Percentiles rank a stretch among this genome's conserved stretches.
Conservation (phyloP, 2,329 filamentous ascomycete genomes). For the Arachnopeziza araneosa region DNA sequence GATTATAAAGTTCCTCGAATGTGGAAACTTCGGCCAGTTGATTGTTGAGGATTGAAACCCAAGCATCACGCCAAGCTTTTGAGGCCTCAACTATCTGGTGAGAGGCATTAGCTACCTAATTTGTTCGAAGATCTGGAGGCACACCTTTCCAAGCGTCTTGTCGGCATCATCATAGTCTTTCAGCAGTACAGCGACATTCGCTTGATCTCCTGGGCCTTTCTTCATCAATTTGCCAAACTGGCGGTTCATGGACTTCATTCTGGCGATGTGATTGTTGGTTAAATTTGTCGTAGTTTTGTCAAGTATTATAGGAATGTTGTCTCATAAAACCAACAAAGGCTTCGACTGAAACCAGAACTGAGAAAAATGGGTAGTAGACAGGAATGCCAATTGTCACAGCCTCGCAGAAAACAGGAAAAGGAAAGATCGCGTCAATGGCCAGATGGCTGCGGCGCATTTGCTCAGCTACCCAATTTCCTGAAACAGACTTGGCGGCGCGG, state of each 20-base stretch:
- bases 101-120: slow-evolving; percentile 11
- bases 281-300: not conserved
- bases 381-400: slow-evolving; percentile 11
- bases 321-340: not conserved
- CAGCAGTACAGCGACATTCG: slow-evolving; percentile 67
- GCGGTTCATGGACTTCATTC: slow-evolving; percentile 67
- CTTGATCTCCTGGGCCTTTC: slow-evolving; percentile 65
- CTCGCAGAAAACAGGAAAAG: slow-evolving; percentile 3
- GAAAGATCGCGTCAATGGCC: not conserved
- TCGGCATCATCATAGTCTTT: slow-evolving; percentile 79
- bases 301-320: not conserved
- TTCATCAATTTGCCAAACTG: slow-evolving; percentile 68
- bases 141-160: slow-evolving; percentile 65
- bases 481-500: not conserved
- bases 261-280: slow-evolving; percentile 2
- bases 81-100: slow-evolving; percentile 67
- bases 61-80: slow-evolving; percentile 72
- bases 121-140: slow-evolving; percentile 13
- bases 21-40: slow-evolving; percentile 63
- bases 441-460: slow-evolving; percentile 4
- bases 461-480: not conserved
- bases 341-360: not conserved
- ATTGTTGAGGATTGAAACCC: slow-evolving; percentile 64
- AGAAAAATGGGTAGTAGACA: not conserved
- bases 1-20: slow-evolving; percentile 70